A percentile compares a stretch with the other conserved stretches of the same genome.
These are phyloP conservation scores for Gaertneriomyces sp. DNA, from an alignment of 192 early-diverging fungal genomes.

Conservation along the genomic window DNA sequence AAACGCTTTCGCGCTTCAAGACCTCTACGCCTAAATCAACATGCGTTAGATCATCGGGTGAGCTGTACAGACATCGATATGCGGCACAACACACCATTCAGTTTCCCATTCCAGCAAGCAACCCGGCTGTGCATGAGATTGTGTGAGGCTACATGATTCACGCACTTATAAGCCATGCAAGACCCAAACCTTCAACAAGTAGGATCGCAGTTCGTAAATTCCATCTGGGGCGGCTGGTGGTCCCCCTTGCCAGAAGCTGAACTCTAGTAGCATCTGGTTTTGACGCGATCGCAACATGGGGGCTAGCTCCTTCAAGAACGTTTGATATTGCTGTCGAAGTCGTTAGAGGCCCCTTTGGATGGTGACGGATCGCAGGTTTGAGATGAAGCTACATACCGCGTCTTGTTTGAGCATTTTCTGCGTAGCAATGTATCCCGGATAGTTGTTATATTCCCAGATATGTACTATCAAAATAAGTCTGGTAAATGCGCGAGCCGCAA, in stretches of 20 bases:
- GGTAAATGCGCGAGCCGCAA: too few species aligned
- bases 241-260: conserved; percentile 74
- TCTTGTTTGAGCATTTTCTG: conserved; percentile 59
- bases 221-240: conserved; percentile 66
- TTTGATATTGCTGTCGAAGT: conserved; percentile 49
- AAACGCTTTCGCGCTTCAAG: conserved; percentile 82
- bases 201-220: conserved; percentile 89
- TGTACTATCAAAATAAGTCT: conserved; percentile 56
- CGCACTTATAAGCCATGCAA: background rate
- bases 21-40: conserved; percentile 62
- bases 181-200: conserved; percentile 64
- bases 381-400: conserved; percentile 38
- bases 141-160: background rate
- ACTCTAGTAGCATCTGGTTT: conserved; percentile 87
- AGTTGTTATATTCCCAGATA: conserved; percentile 93
- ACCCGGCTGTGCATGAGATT: conserved; percentile 60
- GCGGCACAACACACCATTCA: conserved; percentile 57
- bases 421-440: conserved; percentile 71
- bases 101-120: conserved; percentile 89
- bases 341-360: background rate
- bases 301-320: conserved; percentile 64
- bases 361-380: background rate
- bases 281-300: conserved; percentile 69
- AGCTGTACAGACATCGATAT: background rate
- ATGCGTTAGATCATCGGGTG: background rate